Base-by-base conservation (phyloP, 139 green algal species). In the Deuterostichococcus epilithicus region DNA sequence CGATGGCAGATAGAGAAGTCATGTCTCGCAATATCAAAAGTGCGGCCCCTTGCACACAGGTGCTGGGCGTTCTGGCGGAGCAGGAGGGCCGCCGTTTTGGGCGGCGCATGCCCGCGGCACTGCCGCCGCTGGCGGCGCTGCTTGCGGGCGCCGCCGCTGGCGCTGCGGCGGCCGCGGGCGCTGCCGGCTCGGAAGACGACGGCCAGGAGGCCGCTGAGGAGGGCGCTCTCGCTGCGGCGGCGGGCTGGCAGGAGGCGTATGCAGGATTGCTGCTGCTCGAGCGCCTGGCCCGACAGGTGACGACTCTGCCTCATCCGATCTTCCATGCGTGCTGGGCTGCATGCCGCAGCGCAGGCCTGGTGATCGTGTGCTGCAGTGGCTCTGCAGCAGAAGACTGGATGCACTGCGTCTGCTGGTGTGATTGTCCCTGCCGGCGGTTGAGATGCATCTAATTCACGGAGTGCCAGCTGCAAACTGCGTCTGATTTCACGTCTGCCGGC, bases 171-270 rank as follows among this genome's bases (percentile, higher is more conserved):
- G 67, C 36, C 23, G 69, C 78, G 75, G 77, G 3, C 76, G 39
- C n/a, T 58, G 79, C 30, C 0, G 72, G 39, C 28, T 25, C 33
- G 4, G 76, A 70, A 8, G 72, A 70, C 15, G 68, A n/a, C n/a
- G n/a, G n/a, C n/a, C n/a, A 67, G 23, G 71, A 81, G 8, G 74
- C 52, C 25, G 68, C 42, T 26, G 59, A 72, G 33, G 72, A 72
- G 13, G 76, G 68, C 44, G 81, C 81, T 20, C 69, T 69, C 10
- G 78, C 22, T 2, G 76, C 37, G 34, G 76, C 75, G 47, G n/a
- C 71, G 22, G 83, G 83, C 8, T 97, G 91, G 92, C 92, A 95
- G 66, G 90, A 93, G 80, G 86, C 84, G 2, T 97, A 97, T 76
- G 90, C 90, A 72, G 68, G 70, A 33, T 80, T 97, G 68, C 63